Percentiles rank a stretch among this genome's conserved stretches.
phyloP scores from a whole-genome alignment of 768 basidiomycete genomes.

The Agaricus subrufescens region DNA sequence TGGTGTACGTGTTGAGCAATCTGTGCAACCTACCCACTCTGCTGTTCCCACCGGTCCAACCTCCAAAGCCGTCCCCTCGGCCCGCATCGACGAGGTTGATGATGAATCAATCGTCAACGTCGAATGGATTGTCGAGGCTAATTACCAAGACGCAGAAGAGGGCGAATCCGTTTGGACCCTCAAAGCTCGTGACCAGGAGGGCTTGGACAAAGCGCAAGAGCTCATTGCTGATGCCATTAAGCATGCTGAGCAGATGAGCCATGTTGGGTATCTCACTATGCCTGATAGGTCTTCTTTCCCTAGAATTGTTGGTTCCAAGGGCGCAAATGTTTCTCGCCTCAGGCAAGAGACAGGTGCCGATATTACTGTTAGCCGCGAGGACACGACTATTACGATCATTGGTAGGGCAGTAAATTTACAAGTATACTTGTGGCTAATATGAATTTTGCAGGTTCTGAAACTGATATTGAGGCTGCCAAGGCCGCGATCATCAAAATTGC shows the following conservation, averaged over 20 bases:
- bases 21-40: slow-evolving; percentile 55
- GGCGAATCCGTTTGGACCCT: slow-evolving; percentile 85
- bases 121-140: slow-evolving; percentile 73
- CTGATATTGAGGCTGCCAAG: slow-evolving; percentile 67
- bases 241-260: slow-evolving; percentile 66
- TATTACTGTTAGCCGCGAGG: slow-evolving; percentile 86
- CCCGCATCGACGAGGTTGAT: slow-evolving; percentile 88
- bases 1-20: slow-evolving; percentile 80
- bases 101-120: slow-evolving; percentile 37
- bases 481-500: slow-evolving; percentile 67
- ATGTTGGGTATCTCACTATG: slow-evolving; percentile 83
- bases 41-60: slow-evolving; percentile 56
- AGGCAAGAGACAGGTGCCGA: slow-evolving; percentile 88
- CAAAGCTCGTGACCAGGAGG: slow-evolving; percentile 72
- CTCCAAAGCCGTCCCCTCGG: slow-evolving; percentile 35
- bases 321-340: slow-evolving; percentile 83
- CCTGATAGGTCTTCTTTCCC: slow-evolving; percentile 84
- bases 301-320: slow-evolving; percentile 89
- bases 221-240: slow-evolving; percentile 65
- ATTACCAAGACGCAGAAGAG: slow-evolving; percentile 79
- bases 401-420: slow-evolving; percentile 43
- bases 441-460: slow-evolving; percentile 52
- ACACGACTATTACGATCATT: slow-evolving; percentile 80
- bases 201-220: slow-evolving; percentile 71
- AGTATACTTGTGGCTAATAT: slow-evolving; percentile 4